Base-by-base conservation (phyloP, 2,329 filamentous ascomycete genomes). In the Zasmidium citrigriseum region DNA sequence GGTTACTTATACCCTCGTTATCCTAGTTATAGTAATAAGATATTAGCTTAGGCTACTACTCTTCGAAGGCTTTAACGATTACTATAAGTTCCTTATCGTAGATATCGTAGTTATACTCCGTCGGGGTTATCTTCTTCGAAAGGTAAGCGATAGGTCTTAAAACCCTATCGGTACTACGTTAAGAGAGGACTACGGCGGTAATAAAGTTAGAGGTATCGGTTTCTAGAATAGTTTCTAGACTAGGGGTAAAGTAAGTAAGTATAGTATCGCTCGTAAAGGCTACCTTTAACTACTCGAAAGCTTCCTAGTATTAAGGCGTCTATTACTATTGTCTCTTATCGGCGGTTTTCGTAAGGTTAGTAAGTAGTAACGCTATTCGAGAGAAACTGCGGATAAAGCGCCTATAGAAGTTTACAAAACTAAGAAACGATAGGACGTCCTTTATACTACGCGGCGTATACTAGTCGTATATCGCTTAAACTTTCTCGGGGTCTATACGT, bases 41-140 rank as follows among this genome's bases (percentile, higher is more conserved):
- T n/a, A n/a, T n/a, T n/a, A n/a, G n/a, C n/a, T n/a, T n/a, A n/a
- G n/a, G n/a, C n/a, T n/a, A 3, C 67, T 59, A 74, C 48, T 70
- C 41, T 48, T 71, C 46, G 16, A 75, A 64, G 18, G 55, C 51
- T 18, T 54, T 16, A 1, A 76, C 55, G 25, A 77, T 71, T 2
- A 71, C 70, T 10, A 75, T 48, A 1, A 77, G 59, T 63, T 75
- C 72, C 52, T 75, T 73, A 52, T 76, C 60, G n/a, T n/a, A n/a
- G n/a, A n/a, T n/a, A n/a, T n/a, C n/a, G n/a, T n/a, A n/a, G n/a
- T n/a, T n/a, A n/a, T 44, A 62, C 55, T 74, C 55, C 0, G 60
- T 59, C 3, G 47, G 52, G 3, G n/a, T 54, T 2, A 68, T 52
- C 44, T 70, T 72, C 41, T 56, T 59, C 3, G 60, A 70, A 23